A percentile compares a stretch with the other conserved stretches of the same genome.
These are phyloP conservation scores for Colletotrichum gloeosporioides DNA, from an alignment of 2,329 filamentous ascomycete species.

Conservation along the genomic window DNA sequence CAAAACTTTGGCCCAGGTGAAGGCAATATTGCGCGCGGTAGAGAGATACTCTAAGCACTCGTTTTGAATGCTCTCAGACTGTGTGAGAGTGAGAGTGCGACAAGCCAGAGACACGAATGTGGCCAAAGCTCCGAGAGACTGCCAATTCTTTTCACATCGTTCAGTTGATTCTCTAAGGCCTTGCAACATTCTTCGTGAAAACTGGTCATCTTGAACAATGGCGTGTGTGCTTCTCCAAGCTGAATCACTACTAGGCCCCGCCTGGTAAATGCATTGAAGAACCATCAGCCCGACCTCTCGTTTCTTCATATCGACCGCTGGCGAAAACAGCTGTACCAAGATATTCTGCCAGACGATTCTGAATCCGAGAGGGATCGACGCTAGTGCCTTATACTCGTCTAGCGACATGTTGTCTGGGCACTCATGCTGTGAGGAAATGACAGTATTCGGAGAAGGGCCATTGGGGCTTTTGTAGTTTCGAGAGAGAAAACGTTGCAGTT, in stretches of 20 bases:
- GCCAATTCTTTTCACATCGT: conserved; percentile 56
- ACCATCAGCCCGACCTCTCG: conserved; percentile 52
- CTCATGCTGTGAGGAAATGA: conserved; percentile 51
- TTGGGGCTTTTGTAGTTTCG: conserved; percentile 29
- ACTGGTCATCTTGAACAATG: background rate
- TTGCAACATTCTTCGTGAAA: conserved; percentile 30
- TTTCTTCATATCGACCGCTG: conserved; percentile 56
- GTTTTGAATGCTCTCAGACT: conserved; percentile 21
- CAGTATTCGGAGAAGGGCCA: conserved; percentile 49
- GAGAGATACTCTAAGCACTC: conserved; percentile 36
- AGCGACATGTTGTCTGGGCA: conserved; percentile 55
- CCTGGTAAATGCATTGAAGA: conserved; percentile 54
- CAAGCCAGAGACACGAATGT: conserved; percentile 43
- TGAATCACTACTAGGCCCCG: conserved; percentile 36
- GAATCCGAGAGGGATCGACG: conserved; percentile 50
- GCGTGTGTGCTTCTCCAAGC: background rate
- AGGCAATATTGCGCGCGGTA: conserved; percentile 34
- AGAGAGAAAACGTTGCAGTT: conserved; percentile 44
- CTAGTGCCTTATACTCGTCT: conserved; percentile 61
- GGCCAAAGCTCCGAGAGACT: conserved; percentile 45
- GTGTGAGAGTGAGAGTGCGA: conserved; percentile 47
- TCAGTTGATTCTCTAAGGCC: conserved; percentile 34
- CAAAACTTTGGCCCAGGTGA: conserved; percentile 45
- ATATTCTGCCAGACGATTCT: conserved; percentile 63
- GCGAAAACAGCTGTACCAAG: conserved; percentile 51